Evolutionary conservation across 352 stramenopile species (phyloP), one percentile per base, ranked within the genome.

Genomic region (Thalassiosira mediterranea): DNA sequence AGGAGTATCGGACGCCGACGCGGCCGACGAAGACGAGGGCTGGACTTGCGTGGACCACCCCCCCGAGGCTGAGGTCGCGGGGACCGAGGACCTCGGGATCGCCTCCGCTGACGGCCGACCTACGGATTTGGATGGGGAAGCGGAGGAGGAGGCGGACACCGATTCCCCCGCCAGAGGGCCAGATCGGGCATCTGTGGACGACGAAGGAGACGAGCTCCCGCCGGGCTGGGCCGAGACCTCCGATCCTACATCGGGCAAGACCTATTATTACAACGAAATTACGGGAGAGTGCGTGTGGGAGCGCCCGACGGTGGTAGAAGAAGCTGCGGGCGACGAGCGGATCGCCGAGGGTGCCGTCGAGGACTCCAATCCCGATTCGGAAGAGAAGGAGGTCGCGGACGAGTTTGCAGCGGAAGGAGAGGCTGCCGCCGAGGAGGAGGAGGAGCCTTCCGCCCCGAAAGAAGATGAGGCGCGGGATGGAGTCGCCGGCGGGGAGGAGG

Each of bases 181-280:
- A 7, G 34, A 42, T 13, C 13, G 13, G 34, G 34, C 34, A 42
- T 42, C 34, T 13, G 34, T 42, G 34, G 34, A 7, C 7, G 34
- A 42, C 7, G 34, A 42, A n/a, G n/a, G n/a, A n/a, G 56, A 53
- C 13, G 17, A 17, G 19, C 64, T 77, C 19, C 56, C 67, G 5
- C 29, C 46, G 40, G 42, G 52, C 26, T 86, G 78, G 78, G 48
- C 75, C 10, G 47, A 71, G 52, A 54, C 70, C 0, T 32, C 61
- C 0, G 81, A 90, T 74, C 44, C 58, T 49, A 74, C 51, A 4
- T 78, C 40, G 49, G 82, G 81, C 7, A 44, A 76, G 34, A 46
- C 51, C 2, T 91, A 88, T 60, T 90, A 89, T 51, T 88, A 80
- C 61, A 88, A 90, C 63, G 54, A 80, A 47, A 48, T 56, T 10